Conservation (phyloP, 768 basidiomycete species). For the Royoungia palumana region DNA sequence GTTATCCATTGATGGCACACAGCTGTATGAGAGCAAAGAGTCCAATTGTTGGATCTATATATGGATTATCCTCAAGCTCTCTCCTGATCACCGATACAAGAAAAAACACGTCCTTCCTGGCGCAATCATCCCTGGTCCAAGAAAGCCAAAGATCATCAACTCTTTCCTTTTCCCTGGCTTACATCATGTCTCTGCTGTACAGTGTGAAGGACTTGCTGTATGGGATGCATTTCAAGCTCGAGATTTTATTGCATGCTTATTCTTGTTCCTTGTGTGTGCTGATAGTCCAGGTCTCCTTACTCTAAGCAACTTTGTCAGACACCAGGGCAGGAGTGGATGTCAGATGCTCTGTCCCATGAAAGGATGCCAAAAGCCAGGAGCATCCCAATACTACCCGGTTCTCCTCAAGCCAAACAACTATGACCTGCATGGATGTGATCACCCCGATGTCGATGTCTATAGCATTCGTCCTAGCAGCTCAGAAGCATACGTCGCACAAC, state of each 20-base stretch:
- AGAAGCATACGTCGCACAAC: neutral
- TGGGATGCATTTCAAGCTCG: neutral
- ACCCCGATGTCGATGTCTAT: conserved; percentile 21
- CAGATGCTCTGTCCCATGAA: conserved; percentile 28
- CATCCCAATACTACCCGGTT: conserved; percentile 35
- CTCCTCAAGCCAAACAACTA: conserved; percentile 30
- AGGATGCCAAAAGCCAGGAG: conserved; percentile 31
- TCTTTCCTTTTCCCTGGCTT: conserved; percentile 5
- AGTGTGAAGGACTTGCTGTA: neutral
- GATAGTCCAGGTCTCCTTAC: too few relatives aligned
- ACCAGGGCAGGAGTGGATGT: conserved; percentile 27
- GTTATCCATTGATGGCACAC: conserved; percentile 39
- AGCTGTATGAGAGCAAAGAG: conserved; percentile 29
- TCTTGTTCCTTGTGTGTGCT: too few relatives aligned
- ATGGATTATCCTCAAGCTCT: conserved; percentile 29
- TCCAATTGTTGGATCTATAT: conserved; percentile 32
- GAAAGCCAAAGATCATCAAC: conserved; percentile 1
- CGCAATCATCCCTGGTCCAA: neutral
- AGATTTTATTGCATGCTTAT: neutral
- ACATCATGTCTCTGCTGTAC: neutral
- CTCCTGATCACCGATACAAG: conserved; percentile 6
- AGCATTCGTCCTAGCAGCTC: conserved; percentile 2
- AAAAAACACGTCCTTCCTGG: neutral
- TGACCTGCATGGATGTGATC: conserved; percentile 18
- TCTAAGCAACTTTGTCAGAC: conserved; percentile 35